Percentiles rank a stretch among this genome's conserved stretches.
Conservation (phyloP, 78 protist genomes). For the Creolimax fragrantissima region DNA sequence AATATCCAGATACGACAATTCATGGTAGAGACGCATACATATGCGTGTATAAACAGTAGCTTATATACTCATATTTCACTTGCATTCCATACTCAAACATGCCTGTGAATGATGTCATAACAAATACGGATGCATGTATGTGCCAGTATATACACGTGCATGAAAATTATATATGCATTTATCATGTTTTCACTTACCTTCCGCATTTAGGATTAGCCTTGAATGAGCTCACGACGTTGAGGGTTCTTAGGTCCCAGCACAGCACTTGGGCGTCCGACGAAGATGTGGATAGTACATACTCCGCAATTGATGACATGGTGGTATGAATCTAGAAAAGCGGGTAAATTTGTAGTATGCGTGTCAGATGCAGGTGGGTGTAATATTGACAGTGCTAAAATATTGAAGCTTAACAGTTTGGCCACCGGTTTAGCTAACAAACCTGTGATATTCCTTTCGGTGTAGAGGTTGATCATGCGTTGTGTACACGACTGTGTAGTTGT, state of each 20-base stretch:
- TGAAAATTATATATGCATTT: too few species aligned
- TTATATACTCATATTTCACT: too few species aligned
- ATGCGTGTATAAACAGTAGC: too few species aligned
- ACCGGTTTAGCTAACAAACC: background rate
- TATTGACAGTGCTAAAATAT: background rate
- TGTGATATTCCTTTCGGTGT: background rate
- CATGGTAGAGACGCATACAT: too few species aligned
- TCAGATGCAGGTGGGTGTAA: too few species aligned
- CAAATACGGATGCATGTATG: too few species aligned
- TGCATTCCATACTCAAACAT: too few species aligned
- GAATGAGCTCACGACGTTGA: background rate
- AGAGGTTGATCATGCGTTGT: background rate
- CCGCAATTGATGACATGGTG: background rate
- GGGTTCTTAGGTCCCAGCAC: background rate
- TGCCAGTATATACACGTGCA: too few species aligned
- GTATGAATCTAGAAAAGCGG: too few species aligned
- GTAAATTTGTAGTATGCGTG: too few species aligned
- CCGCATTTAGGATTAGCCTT: constrained; percentile 2
- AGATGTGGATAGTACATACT: background rate
- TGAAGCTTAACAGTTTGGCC: background rate
- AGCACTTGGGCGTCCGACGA: background rate
- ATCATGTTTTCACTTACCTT: background rate
- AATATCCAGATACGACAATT: too few species aligned
- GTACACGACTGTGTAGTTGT: background rate
- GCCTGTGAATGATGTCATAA: too few species aligned